phyloP scores from a whole-genome alignment of 2,329 filamentous ascomycete species.

The Arthrobotrys musiformis region DNA sequence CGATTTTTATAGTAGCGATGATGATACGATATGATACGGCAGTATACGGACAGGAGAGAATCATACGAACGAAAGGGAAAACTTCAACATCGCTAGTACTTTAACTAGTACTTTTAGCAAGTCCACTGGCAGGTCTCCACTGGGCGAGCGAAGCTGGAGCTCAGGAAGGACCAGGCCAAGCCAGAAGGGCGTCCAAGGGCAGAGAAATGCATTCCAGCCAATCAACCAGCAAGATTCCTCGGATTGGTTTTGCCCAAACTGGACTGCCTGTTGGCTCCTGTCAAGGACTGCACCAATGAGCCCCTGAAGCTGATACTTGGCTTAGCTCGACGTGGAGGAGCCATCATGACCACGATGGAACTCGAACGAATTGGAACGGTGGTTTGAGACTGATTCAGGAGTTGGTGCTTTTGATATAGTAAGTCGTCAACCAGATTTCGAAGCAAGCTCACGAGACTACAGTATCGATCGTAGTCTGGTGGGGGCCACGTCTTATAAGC shows the following conservation, averaged over 20 bases:
- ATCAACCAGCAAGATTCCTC: conserved; percentile 24
- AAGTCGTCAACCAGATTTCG: no score
- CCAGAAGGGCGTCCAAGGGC: neutral
- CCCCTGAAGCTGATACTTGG: neutral
- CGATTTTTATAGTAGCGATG: no score
- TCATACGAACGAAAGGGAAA: neutral
- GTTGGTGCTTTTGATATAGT: neutral
- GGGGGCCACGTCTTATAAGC: no score
- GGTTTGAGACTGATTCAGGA: neutral
- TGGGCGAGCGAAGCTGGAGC: neutral
- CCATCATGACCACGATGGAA: conserved; percentile 1
- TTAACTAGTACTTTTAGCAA: no score
- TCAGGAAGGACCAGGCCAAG: neutral
- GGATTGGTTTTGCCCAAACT: neutral
- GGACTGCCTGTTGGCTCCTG: conserved; percentile 23
- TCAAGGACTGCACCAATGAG: conserved; percentile 16
- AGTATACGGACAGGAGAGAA: neutral
- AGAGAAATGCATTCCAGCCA: conserved; percentile 21
- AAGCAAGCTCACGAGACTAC: neutral
- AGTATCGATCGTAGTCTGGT: no score
- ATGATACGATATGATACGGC: neutral
- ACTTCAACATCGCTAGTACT: neutral
- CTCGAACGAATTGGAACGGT: no score
- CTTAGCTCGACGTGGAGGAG: neutral
- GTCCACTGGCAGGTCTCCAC: neutral